Base-by-base conservation (phyloP, 306 rosid genomes). In the Gillenia trifoliata region DNA sequence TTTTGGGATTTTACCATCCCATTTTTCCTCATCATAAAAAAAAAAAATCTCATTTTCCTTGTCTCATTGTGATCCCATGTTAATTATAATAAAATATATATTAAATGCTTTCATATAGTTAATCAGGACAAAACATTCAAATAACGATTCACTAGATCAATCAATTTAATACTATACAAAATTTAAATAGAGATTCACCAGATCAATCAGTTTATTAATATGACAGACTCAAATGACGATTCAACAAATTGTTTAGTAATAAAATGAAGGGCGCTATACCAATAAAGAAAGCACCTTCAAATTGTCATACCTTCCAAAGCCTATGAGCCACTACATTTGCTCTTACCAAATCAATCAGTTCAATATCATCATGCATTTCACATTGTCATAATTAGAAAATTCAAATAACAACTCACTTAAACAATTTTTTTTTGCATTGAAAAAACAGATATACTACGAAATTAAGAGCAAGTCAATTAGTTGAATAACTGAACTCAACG, bases 71-170 rank as follows among this genome's bases (percentile, higher is more conserved):
- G 34, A 8, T 56, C 43, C 29, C 12, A 12, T 16, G 28, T 56
- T 47, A 56, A 26, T 72, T 19, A 36, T 57, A 72, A 72, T 72
- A 72, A 72, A 71, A 38, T 38, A 16, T 38, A 72, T 36, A 19
- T 11, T 64, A 5, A 4, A 20, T 65, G 15, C 31, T 57, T 9
- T 17, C 66, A 57, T 17, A 31, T 19, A 16, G 1, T 65, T 1
- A 10, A 8, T 72, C 2, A 0, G 16, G 17, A 64, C 1, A 26
- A 10, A 4, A 8, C 23, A 3, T 64, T 63, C 43, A 8, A 31
- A 8, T 63, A 33, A 17, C 15, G 1, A 63, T 62, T 13, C 9
- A 17, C 64, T 43, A 11, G 8, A 33, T 33, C 36, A 33, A 33
- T 7, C 36, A 33, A 33, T 33, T 8, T 36, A 36, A 36, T 36